Base-by-base conservation (phyloP, 108 stramenopile species). In the Stephanodiscus triporus region DNA sequence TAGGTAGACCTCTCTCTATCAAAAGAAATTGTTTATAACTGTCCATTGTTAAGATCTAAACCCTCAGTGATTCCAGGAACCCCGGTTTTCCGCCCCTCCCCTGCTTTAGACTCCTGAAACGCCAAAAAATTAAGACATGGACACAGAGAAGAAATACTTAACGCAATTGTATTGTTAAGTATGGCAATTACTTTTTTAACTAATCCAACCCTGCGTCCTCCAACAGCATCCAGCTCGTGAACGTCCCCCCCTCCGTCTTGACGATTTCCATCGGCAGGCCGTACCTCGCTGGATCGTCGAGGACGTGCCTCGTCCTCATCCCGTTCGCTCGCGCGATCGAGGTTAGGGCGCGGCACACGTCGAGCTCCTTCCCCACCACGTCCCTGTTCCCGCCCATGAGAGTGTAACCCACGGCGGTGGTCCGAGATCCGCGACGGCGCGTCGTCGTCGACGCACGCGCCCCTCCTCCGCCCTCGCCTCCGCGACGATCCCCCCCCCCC, bases 321-420 rank as follows among this genome's bases (percentile, higher is more conserved):
- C 73, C 67, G 48, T 68, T 63, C n/a, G 54, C 63, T 4, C 64
- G 43, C 19, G 80, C 85, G 19, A 85, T 79, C 3, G 11, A 49
- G 36, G 70, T 26, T 65, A 85, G 36, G 8, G 78, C 85, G 14
- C 67, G 78, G 0, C 29, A 53, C 36, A 83, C 59, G 11, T 29
- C 68, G 42, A 73, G 14, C 56, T 85, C 85, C 45, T 85, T 85
- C 27, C 71, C 85, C 2, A 85, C 63, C 7, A 83, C 63, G 63
- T 83, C 68, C 59, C 55, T 65, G 30, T 60, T 58, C 22, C 85
- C 82, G 32, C 85, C 85, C 38, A 85, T 29, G 27, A 85, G 53
- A 66, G 74, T 80, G 51, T 63, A 85, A n/a, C 85, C 85, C 5
- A 85, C 54, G 26, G 73, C 85, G 17, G 68, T 80, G 42, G 80